phyloP scores from a whole-genome alignment of 192 early-diverging fungal genomes.

The Coemansia sp. region DNA sequence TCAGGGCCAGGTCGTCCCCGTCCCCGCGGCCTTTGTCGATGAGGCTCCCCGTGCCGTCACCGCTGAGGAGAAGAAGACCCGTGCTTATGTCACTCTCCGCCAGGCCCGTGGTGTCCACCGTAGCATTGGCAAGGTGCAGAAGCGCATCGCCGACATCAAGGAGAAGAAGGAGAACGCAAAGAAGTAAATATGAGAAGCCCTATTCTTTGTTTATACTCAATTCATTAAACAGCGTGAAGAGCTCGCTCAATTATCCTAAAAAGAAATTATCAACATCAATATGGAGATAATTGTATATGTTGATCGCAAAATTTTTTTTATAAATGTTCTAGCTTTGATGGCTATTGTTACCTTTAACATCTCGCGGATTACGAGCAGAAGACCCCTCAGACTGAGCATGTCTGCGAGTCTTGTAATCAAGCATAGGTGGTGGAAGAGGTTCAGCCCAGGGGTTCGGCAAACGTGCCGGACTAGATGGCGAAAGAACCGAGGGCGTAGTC shows the following conservation, averaged over 20 bases:
- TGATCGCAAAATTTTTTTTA: not conserved
- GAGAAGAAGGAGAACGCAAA: constrained; percentile 59
- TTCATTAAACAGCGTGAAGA: not conserved
- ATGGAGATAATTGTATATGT: not conserved
- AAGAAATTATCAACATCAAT: not conserved
- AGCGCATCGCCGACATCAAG: constrained; percentile 42
- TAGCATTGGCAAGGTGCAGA: constrained; percentile 26
- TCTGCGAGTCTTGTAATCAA: constrained; percentile 17
- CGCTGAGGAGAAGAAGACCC: constrained; percentile 61
- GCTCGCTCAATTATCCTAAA: not conserved
- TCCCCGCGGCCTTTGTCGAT: constrained; percentile 20
- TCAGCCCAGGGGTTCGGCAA: constrained; percentile 47
- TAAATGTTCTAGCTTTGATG: not conserved
- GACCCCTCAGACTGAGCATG: constrained; percentile 50
- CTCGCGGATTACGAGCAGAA: constrained; percentile 17
- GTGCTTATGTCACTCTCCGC: constrained; percentile 57
- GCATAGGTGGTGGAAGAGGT: constrained; percentile 13
- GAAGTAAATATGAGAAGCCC: constrained; percentile 37
- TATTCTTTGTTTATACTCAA: not conserved
- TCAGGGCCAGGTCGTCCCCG: constrained; percentile 43
- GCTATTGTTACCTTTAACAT: not conserved
- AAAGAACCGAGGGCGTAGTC: constrained; percentile 21
- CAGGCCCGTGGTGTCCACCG: constrained; percentile 45
- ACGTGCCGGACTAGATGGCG: constrained; percentile 51
- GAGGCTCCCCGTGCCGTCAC: constrained; percentile 61